Evolutionary conservation across 306 rosid genomes (phyloP).

Genomic region (Corylus avellana): DNA sequence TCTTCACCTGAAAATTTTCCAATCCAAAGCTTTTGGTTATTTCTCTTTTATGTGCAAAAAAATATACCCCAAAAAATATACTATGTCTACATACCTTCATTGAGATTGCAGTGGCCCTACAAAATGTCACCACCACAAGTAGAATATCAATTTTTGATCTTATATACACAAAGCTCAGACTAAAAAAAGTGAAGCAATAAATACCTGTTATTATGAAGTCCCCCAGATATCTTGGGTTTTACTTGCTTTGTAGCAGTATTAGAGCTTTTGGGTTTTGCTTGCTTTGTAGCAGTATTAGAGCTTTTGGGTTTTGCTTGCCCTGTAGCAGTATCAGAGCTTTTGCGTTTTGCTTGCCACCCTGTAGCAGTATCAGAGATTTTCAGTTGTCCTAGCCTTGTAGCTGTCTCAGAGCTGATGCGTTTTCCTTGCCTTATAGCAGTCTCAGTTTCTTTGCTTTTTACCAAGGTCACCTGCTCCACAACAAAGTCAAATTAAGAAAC

Average conservation of each 20-base stretch:
- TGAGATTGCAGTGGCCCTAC: conserved; percentile 87
- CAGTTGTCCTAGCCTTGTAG: too few relatives aligned
- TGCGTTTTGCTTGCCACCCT: neutral
- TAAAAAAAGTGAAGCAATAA: neutral
- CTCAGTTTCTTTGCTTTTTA: conserved; percentile 84
- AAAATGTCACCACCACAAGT: conserved; percentile 10
- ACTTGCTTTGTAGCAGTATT: conserved; percentile 51
- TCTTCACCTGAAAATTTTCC: conserved; percentile 38
- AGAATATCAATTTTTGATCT: neutral
- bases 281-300: neutral
- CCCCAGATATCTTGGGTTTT: conserved; percentile 60
- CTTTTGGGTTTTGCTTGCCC: conserved; percentile 16
- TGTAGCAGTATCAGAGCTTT: too few relatives aligned
- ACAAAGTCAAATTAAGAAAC: conserved; percentile 25
- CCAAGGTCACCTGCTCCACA: conserved; percentile 59
- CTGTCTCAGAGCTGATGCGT: conserved; percentile 21
- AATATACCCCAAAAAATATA: neutral
- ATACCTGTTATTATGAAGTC: conserved; percentile 67
- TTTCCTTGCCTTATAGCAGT: conserved; percentile 60
- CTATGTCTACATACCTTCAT: conserved; percentile 55
- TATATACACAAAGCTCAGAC: neutral
- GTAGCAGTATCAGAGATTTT: too few relatives aligned
- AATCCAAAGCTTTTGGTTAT: conserved; percentile 21
- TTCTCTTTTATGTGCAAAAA: neutral
- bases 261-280: neutral